These are phyloP conservation scores for Leccinum proximum DNA, from an alignment of 1,284 basidiomycete genomes.

Conservation along the genomic window DNA sequence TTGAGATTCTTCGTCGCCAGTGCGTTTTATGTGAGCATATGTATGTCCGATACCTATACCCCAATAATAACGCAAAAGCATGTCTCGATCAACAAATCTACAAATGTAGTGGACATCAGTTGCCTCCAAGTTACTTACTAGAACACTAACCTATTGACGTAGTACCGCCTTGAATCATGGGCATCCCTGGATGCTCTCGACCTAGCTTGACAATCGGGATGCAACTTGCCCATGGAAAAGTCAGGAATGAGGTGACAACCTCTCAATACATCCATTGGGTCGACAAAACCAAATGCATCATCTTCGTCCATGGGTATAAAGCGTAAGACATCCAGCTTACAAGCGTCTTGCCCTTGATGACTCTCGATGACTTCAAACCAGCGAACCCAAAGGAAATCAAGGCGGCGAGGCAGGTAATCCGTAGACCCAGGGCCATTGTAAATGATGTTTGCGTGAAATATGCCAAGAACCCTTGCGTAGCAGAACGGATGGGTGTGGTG, in stretches of 20 bases:
- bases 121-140: background rate
- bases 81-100: background rate
- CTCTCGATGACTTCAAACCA: background rate
- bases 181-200: background rate
- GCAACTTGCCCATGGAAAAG: background rate
- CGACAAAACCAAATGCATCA: background rate
- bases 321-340: background rate
- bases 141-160: background rate
- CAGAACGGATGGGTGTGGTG: background rate
- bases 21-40: background rate
- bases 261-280: background rate
- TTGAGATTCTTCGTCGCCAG: background rate
- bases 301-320: background rate
- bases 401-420: background rate
- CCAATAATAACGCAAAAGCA: background rate
- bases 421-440: background rate
- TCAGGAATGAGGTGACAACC: background rate
- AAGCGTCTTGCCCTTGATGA: background rate
- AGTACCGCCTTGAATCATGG: background rate
- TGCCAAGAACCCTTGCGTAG: conserved; percentile 1
- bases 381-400: background rate
- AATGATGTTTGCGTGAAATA: background rate
- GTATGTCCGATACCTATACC: background rate
- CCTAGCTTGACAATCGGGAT: background rate
- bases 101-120: background rate